phyloP scores from a whole-genome alignment of 139 green algal species.

The Pleodorina starrii region DNA sequence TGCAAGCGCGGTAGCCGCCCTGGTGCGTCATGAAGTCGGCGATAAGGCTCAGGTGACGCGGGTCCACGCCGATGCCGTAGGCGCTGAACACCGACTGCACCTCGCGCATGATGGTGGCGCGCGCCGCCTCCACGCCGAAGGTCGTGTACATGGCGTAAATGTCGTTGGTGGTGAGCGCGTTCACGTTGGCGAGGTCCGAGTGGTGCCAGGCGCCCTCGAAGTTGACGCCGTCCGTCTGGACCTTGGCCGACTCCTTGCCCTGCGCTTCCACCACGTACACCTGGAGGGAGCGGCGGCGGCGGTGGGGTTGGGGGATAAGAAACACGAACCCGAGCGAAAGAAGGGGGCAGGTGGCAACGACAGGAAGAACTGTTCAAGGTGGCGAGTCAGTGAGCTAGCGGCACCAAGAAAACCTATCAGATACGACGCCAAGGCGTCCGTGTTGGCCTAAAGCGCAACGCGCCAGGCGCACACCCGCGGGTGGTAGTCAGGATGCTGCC shows the following conservation, averaged over 20 bases:
- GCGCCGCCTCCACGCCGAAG: slow-evolving; percentile 96
- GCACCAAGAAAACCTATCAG: too few relatives aligned
- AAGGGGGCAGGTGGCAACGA: too few relatives aligned
- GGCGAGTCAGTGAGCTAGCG: too few relatives aligned
- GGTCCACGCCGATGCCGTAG: slow-evolving; percentile 98
- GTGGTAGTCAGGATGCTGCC: too few relatives aligned
- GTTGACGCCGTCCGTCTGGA: slow-evolving; percentile 98
- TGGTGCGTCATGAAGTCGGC: slow-evolving; percentile 98
- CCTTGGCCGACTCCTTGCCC: slow-evolving; percentile 50
- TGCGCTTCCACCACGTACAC: slow-evolving; percentile 87
- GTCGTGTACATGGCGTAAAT: slow-evolving; percentile 83
- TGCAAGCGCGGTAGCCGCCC: slow-evolving; percentile 88
- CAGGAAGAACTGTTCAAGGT: too few relatives aligned
- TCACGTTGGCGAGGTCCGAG: slow-evolving; percentile 79
- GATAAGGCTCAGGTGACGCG: slow-evolving; percentile 94
- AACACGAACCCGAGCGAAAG: too few relatives aligned
- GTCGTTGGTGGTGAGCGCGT: slow-evolving; percentile 90
- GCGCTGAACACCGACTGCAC: slow-evolving; percentile 91
- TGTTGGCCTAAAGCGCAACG: too few relatives aligned
- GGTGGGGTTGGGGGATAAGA: too few relatives aligned
- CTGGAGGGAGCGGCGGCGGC: too few relatives aligned
- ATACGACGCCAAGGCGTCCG: too few relatives aligned
- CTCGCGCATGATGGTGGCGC: slow-evolving; percentile 91
- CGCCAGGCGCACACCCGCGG: too few relatives aligned
- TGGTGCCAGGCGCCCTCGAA: slow-evolving; percentile 73